Conservation (phyloP, 768 basidiomycete species). For the Pleurotus cornucopiae region DNA sequence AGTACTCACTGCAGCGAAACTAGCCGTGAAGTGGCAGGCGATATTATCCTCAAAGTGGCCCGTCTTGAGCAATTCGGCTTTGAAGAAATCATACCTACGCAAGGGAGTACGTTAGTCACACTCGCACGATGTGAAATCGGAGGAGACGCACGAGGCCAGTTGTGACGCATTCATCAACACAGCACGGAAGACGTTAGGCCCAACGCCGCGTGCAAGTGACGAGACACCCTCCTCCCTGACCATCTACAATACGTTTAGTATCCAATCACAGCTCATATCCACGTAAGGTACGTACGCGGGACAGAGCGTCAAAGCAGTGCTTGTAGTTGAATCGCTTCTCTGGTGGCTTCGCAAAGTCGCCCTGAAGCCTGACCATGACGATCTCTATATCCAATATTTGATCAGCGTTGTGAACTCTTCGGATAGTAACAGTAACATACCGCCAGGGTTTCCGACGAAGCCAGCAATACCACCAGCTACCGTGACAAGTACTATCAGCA, state of each 20-base stretch:
- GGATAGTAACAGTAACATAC: slow-evolving; percentile 28
- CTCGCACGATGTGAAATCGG: background rate
- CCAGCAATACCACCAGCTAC: slow-evolving; percentile 84
- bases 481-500: background rate
- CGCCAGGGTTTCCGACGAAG: slow-evolving; percentile 84
- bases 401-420: background rate
- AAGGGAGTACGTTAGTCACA: background rate
- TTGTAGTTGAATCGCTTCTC: slow-evolving; percentile 90
- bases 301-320: slow-evolving; percentile 84
- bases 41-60: slow-evolving; percentile 80
- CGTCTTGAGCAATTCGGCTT: slow-evolving; percentile 72
- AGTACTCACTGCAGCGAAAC: slow-evolving; percentile 71
- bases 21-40: slow-evolving; percentile 77
- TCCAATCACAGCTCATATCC: too few relatives aligned
- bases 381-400: slow-evolving; percentile 41
- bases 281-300: slow-evolving; percentile 51
- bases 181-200: slow-evolving; percentile 83
- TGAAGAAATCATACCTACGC: slow-evolving; percentile 86
- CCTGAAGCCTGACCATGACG: slow-evolving; percentile 85
- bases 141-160: slow-evolving; percentile 69
- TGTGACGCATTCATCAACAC: slow-evolving; percentile 91
- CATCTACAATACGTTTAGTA: slow-evolving; percentile 47
- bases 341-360: slow-evolving; percentile 83
- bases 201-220: slow-evolving; percentile 71
- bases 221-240: slow-evolving; percentile 80